phyloP scores from a whole-genome alignment of 345 rosid species.

The Bruguiera gymnorhiza region DNA sequence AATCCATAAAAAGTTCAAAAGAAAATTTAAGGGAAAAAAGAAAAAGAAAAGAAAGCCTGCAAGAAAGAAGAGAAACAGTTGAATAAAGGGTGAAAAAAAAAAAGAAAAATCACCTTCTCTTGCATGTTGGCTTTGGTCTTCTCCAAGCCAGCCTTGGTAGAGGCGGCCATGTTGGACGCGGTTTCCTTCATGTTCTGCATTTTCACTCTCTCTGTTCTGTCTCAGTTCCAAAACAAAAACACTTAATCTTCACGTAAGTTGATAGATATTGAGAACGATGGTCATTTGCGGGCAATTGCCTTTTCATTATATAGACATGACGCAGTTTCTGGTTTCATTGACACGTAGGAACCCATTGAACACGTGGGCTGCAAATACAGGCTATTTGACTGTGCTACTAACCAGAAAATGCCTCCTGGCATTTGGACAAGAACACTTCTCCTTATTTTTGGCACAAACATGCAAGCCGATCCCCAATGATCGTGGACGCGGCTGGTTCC shows the following conservation, averaged over 20 bases:
- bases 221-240: background rate
- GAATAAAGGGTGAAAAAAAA: background rate
- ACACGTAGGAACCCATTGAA: background rate
- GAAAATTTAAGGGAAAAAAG: too few species aligned
- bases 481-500: background rate
- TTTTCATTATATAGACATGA: background rate
- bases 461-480: too few species aligned
- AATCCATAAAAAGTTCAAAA: too few species aligned
- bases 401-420: background rate
- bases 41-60: too few species aligned
- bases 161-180: slow-evolving; percentile 66
- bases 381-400: too few species aligned
- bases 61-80: background rate
- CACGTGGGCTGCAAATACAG: background rate
- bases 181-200: slow-evolving; percentile 59
- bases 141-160: slow-evolving; percentile 75
- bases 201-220: slow-evolving; percentile 5
- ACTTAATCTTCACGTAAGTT: background rate
- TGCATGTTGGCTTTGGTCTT: slow-evolving; percentile 62
- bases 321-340: background rate
- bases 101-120: slow-evolving; percentile 50
- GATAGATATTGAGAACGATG: too few species aligned
- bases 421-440: background rate
- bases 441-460: background rate
- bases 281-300: too few species aligned